These are phyloP conservation scores for Cladochytrium replicatum DNA, from an alignment of 192 early-diverging fungal genomes.

Conservation along the genomic window DNA sequence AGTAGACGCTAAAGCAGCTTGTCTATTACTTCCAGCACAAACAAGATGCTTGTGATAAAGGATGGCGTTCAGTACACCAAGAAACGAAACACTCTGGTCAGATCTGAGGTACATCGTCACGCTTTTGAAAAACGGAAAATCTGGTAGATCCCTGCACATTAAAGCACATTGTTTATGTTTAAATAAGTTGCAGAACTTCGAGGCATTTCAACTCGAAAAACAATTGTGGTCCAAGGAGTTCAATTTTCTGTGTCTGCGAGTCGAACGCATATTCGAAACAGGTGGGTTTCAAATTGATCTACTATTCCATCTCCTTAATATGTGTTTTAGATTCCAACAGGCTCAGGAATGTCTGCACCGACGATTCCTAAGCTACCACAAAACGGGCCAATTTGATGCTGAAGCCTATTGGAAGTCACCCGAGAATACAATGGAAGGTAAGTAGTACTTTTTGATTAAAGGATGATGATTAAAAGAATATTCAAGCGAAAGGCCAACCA, in stretches of 20 bases:
- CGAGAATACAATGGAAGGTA: too few species aligned
- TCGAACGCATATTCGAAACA: constrained; percentile 10
- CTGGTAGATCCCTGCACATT: background rate
- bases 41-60: constrained; percentile 6
- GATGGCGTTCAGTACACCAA: constrained; percentile 10
- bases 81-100: background rate
- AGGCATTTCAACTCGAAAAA: constrained; percentile 6
- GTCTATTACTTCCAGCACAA: too few species aligned
- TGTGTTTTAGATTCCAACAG: background rate
- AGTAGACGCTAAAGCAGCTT: too few species aligned
- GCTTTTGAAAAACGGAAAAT: too few species aligned
- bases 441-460: too few species aligned
- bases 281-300: background rate
- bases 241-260: constrained; percentile 4
- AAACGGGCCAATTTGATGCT: constrained; percentile 20
- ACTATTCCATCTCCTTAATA: background rate
- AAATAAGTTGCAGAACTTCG: too few species aligned
- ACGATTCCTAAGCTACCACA: constrained; percentile 3
- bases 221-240: constrained; percentile 16
- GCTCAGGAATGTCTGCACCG: background rate
- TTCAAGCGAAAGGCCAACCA: background rate
- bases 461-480: too few species aligned
- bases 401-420: too few species aligned
- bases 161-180: too few species aligned
- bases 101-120: too few species aligned